Evolutionary conservation across 768 basidiomycete genomes (phyloP).

Genomic region (Leucogyrophana mollusca): DNA sequence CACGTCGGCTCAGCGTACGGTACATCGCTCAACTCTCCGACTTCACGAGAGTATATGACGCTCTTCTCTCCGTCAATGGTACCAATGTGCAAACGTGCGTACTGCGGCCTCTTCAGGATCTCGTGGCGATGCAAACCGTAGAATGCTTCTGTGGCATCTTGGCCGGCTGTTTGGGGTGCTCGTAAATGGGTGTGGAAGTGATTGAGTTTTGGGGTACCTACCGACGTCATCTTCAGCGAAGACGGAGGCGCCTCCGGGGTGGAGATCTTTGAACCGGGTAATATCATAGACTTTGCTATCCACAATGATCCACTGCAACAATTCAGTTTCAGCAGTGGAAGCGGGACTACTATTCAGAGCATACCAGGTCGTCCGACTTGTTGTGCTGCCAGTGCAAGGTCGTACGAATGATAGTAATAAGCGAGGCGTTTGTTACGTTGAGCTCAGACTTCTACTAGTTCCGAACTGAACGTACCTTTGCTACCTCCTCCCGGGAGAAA

Average conservation of each 20-base stretch:
- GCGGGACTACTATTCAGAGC: slow-evolving; percentile 13
- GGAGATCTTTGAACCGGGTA: slow-evolving; percentile 72
- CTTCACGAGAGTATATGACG: slow-evolving; percentile 41
- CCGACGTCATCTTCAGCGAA: slow-evolving; percentile 74
- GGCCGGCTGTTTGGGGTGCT: slow-evolving; percentile 54
- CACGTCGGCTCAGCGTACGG: slow-evolving; percentile 83
- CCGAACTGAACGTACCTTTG: slow-evolving; percentile 57
- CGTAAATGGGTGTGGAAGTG: slow-evolving; percentile 1
- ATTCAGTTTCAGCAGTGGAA: not conserved
- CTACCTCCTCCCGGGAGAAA: slow-evolving; percentile 69
- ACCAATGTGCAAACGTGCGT: slow-evolving; percentile 63
- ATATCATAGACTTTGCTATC: slow-evolving; percentile 85
- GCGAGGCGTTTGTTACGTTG: no score
- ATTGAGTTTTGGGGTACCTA: slow-evolving; percentile 30
- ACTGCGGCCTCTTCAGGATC: slow-evolving; percentile 66
- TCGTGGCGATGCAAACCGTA: slow-evolving; percentile 77
- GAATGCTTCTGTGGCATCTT: slow-evolving; percentile 79
- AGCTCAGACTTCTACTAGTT: no score
- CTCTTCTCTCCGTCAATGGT: slow-evolving; percentile 57
- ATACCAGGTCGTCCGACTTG: slow-evolving; percentile 67
- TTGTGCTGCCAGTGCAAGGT: slow-evolving; percentile 58
- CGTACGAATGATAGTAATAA: not conserved
- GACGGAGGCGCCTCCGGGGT: slow-evolving; percentile 80
- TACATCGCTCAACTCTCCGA: slow-evolving; percentile 61
- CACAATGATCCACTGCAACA: slow-evolving; percentile 71